Evolutionary conservation across 306 rosid genomes (phyloP).

Genomic region (Calophaca sinica): DNA sequence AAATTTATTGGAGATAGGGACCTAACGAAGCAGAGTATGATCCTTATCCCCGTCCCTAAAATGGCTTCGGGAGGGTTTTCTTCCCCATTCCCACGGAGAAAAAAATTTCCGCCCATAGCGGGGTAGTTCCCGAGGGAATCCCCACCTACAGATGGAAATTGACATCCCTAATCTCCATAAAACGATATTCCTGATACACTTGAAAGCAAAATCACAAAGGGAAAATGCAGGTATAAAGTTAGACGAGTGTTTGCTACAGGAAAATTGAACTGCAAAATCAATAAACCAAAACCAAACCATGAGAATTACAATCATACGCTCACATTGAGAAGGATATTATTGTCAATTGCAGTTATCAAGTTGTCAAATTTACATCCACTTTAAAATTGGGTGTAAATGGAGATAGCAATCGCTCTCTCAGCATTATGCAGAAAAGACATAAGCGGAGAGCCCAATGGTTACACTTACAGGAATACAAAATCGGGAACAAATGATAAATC

Average conservation of each 20-base stretch:
- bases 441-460: constrained; percentile 73
- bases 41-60: too few relatives aligned
- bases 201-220: neutral
- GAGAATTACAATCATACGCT: constrained; percentile 30
- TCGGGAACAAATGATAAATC: constrained; percentile 57
- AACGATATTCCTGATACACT: neutral
- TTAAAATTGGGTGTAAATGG: constrained; percentile 38
- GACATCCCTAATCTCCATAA: neutral
- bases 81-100: too few relatives aligned
- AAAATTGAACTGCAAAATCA: constrained; percentile 4
- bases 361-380: constrained; percentile 50
- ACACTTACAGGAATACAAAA: constrained; percentile 46
- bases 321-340: constrained; percentile 43
- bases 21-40: too few relatives aligned
- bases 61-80: too few relatives aligned
- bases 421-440: constrained; percentile 66
- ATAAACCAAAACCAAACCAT: neutral
- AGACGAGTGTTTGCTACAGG: neutral
- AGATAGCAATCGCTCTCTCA: constrained; percentile 64
- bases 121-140: too few relatives aligned
- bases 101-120: too few relatives aligned
- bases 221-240: neutral
- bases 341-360: constrained; percentile 42
- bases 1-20: too few relatives aligned
- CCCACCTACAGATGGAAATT: too few relatives aligned